phyloP scores from a whole-genome alignment of 148 eudicot species.

The Rhododendron vialii region DNA sequence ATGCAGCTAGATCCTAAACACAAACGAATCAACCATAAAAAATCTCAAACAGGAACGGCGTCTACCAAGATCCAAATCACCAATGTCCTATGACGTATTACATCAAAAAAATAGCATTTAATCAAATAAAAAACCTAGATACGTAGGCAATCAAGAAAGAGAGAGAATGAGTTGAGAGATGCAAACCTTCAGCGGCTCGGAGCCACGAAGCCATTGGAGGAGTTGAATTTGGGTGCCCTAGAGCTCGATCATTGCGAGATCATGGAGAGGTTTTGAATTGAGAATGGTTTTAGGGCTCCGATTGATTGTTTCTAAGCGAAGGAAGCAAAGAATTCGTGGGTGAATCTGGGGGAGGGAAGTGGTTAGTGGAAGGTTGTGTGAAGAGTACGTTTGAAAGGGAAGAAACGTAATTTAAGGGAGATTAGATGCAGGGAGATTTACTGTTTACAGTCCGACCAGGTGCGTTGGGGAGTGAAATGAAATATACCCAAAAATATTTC shows the following conservation, averaged over 20 bases:
- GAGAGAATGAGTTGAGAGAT: background rate
- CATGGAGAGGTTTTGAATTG: background rate
- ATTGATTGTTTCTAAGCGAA: background rate
- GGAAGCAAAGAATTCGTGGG: background rate
- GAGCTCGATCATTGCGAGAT: slow-evolving; percentile 17
- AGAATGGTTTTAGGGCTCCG: background rate
- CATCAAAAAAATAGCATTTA: slow-evolving; percentile 3
- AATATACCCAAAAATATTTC: too few species aligned
- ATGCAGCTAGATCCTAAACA: slow-evolving; percentile 9
- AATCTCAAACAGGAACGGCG: background rate
- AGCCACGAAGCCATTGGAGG: slow-evolving; percentile 72
- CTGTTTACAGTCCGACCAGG: too few species aligned
- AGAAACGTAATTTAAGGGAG: background rate
- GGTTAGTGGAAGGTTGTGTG: background rate
- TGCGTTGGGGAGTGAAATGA: too few species aligned
- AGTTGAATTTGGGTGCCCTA: background rate
- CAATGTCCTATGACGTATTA: background rate
- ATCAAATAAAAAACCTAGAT: background rate
- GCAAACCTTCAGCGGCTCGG: slow-evolving; percentile 81
- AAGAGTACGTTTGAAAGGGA: background rate
- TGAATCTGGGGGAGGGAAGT: background rate
- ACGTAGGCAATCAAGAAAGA: background rate
- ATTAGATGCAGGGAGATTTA: background rate
- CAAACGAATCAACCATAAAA: background rate
- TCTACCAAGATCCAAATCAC: background rate